Evolutionary conservation across 2,329 filamentous ascomycete species (phyloP), one percentile per base, ranked within the genome.

Genomic region (Neurospora crassa): DNA sequence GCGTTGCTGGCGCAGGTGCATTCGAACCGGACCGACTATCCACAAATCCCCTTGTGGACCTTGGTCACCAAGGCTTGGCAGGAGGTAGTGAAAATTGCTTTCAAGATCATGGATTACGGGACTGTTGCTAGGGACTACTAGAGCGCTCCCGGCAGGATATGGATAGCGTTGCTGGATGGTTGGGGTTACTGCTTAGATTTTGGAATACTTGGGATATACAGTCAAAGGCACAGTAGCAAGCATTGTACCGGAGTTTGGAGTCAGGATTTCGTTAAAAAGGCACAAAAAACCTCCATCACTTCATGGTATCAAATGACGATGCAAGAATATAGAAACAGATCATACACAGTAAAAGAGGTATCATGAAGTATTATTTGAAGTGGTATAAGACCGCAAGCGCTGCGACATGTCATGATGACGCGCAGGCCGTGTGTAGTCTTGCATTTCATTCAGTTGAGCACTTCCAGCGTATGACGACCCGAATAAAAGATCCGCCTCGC

Each of bases 1-100:
- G 86, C 87, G 12, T 81, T 94, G 69, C 83, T 94, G 24, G 81
- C 88, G 11, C 89, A 93, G 78, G 84, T 92, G 70, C 89, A 93
- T 78, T 80, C 87, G 71, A 87, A 86, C 72, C 84, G 88, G 37
- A 83, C 86, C 70, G 87, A 89, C 74, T 89, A 90, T 77, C 85
- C 87, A 10, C 82, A 87, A 70, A 84, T 90, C 70, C 89, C 89
- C 1, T 78, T 89, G 34, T 82, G 89, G 71, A 81, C 83, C 20
- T 81, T 85, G 79, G 83, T 81, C 63, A 81, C 75, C 77, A 84
- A 78, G 70, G 72, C 82, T 43, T 81, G 81, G 79, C 78, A 82
- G 16, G 74, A 73, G 59, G 74, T 73, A 4, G 75, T 73, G 5
- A 74, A 74, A 69, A 67, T 77, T 20, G 76, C 77, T 12, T 70